A percentile compares a stretch with the other conserved stretches of the same genome.
These are phyloP conservation scores for Ehretia macrophylla DNA, from an alignment of 257 asterid genomes.

Conservation along the genomic window DNA sequence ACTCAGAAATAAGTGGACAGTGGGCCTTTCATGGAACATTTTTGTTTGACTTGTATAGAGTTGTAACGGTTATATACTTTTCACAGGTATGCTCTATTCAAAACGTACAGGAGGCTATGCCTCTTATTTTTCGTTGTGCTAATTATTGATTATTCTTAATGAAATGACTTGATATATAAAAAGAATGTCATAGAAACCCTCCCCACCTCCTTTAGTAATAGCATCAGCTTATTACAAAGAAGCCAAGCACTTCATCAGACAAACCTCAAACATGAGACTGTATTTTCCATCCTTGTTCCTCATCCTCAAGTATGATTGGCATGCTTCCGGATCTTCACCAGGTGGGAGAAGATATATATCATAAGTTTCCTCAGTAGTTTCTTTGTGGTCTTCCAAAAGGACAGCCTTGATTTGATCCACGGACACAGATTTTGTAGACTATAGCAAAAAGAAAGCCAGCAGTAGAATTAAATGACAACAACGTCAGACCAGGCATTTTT, in stretches of 20 bases:
- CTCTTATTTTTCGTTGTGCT: too few species aligned
- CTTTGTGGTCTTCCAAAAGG: slow-evolving; percentile 53
- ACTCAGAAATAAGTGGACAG: too few species aligned
- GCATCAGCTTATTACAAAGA: too few species aligned
- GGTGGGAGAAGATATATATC: slow-evolving; percentile 98
- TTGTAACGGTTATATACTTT: too few species aligned
- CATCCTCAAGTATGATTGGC: slow-evolving; percentile 99
- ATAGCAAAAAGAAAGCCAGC: slow-evolving; percentile 11
- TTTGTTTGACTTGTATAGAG: too few species aligned
- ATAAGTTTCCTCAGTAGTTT: slow-evolving; percentile 85
- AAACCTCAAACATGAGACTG: slow-evolving; percentile 99
- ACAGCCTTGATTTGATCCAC: slow-evolving; percentile 77
- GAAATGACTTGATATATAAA: too few species aligned
- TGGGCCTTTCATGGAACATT: too few species aligned
- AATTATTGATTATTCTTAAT: too few species aligned
- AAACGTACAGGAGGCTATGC: too few species aligned
- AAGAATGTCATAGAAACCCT: neutral
- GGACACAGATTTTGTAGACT: slow-evolving; percentile 75
- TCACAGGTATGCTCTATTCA: too few species aligned
- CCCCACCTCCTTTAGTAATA: too few species aligned
- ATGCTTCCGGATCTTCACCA: slow-evolving; percentile 99
- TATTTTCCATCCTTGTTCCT: slow-evolving; percentile 95
- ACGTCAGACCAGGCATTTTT: slow-evolving; percentile 10
- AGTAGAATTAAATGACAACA: slow-evolving; percentile 9
- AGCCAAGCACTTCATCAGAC: slow-evolving; percentile 6